phyloP scores from a whole-genome alignment of 2,329 filamentous ascomycete genomes.

The Sphaerulina vaccinii region DNA sequence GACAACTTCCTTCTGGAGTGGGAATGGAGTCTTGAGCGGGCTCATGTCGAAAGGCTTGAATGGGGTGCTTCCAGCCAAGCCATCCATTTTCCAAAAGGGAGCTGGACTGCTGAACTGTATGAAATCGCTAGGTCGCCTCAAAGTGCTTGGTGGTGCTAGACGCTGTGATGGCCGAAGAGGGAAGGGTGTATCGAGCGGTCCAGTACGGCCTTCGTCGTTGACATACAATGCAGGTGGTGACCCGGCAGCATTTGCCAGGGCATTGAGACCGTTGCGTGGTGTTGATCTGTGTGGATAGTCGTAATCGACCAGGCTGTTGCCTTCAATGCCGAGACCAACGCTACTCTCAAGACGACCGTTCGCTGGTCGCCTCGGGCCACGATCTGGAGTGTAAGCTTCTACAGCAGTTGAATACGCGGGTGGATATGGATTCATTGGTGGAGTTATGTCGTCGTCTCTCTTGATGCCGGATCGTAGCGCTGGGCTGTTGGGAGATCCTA shows the following conservation, averaged over 20 bases:
- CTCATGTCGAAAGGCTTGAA: slow-evolving; percentile 43
- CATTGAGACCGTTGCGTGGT: slow-evolving; percentile 38
- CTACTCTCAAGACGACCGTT: slow-evolving; percentile 26
- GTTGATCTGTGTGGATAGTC: slow-evolving; percentile 34
- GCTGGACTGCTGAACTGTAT: slow-evolving; percentile 84
- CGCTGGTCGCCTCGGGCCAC: slow-evolving; percentile 46
- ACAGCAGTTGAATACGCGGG: slow-evolving; percentile 49
- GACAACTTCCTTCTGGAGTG: slow-evolving; percentile 30
- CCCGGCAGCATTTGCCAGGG: slow-evolving; percentile 38
- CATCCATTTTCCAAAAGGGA: slow-evolving; percentile 84
- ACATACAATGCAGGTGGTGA: slow-evolving; percentile 41
- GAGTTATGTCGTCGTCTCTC: slow-evolving; percentile 41
- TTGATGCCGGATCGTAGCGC: slow-evolving; percentile 53
- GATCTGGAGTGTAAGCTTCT: slow-evolving; percentile 56
- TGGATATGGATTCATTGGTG: slow-evolving; percentile 42
- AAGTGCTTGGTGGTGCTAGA: slow-evolving; percentile 75
- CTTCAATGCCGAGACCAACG: slow-evolving; percentile 35
- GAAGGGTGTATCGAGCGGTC: slow-evolving; percentile 40
- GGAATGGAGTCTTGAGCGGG: slow-evolving; percentile 40
- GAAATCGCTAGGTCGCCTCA: slow-evolving; percentile 77
- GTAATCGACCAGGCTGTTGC: slow-evolving; percentile 29
- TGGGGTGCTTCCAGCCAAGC: slow-evolving; percentile 71
- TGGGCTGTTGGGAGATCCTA: slow-evolving; percentile 52
- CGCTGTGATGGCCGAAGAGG: slow-evolving; percentile 52
- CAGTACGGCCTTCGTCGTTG: slow-evolving; percentile 38